Evolutionary conservation across 176 grass and related monocot species (phyloP), one percentile per base, ranked within the genome.

Genomic region (Oryza rufipogon): DNA sequence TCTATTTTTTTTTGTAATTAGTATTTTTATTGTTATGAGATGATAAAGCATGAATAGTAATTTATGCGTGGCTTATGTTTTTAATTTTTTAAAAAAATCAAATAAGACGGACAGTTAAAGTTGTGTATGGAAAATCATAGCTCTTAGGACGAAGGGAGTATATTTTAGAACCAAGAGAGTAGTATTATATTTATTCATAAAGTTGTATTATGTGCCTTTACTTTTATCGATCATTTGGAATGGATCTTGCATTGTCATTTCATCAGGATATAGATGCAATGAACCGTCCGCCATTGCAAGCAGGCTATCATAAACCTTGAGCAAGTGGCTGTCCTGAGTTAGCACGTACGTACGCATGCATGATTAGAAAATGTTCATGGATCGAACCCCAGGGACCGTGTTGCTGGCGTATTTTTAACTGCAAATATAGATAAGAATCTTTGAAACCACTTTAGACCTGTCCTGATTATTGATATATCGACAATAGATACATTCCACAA

Each of bases 311-410:
- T 14, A 30, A 33, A 52, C 36, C 26, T 61, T 51, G 20, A 19
- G 4, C 68, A 75, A 83, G 63, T 54, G 60, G 44, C 65, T 11
- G 11, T 67, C 42, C 34, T 83, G 58, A 61, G 34, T 11, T 41
- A 41, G 39, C 39, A 41, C 39, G 39, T 41, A 68, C 23, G 6
- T 64, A 64, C 1, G 11, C 14, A 7, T 4, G 30, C 7, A 16
- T 15, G 11, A 32, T 39, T 39, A 75, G 14, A 66, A 66, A 66
- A 46, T 65, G 13, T 9, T 47, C 7, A 32, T 19, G 20, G n/a
- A 39, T 41, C 17, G 19, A 9, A 5, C 20, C 2, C 20, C 16
- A 16, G 39, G 42, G 39, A 70, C 7, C 36, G 17, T 39, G 3
- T 17, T 22, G 8, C 9, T n/a, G 33, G 67, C 7, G 0, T 70